Percentiles rank a stretch among this genome's conserved stretches.
These are phyloP conservation scores for Leucocoprinus sp. DNA, from an alignment of 768 basidiomycete genomes.

Conservation along the genomic window DNA sequence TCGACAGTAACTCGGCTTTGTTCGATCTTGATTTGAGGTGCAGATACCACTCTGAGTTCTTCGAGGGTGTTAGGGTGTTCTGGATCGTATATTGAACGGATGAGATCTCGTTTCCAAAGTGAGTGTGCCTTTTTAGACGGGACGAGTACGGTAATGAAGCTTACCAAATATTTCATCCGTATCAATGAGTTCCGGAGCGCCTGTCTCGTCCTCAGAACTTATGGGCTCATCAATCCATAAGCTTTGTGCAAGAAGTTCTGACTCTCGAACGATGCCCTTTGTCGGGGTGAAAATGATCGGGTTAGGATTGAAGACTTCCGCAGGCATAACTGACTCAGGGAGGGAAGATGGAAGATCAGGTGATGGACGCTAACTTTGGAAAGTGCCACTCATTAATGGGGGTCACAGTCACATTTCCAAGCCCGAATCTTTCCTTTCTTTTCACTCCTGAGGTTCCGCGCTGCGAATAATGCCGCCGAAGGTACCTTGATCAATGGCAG, in stretches of 20 bases:
- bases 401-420: conserved; percentile 10
- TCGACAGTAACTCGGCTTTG: conserved; percentile 75
- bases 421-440: conserved; percentile 4
- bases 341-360: conserved; percentile 8
- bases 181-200: conserved; percentile 70
- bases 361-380: conserved; percentile 11
- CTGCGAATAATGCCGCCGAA: conserved; percentile 27
- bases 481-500: conserved; percentile 14
- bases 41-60: conserved; percentile 90
- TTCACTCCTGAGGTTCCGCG: neutral
- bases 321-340: conserved; percentile 31
- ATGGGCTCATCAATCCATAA: conserved; percentile 53
- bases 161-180: conserved; percentile 88
- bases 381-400: conserved; percentile 8
- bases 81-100: conserved; percentile 88
- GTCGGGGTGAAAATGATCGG: conserved; percentile 68
- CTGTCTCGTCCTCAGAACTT: conserved; percentile 38
- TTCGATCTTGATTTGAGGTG: conserved; percentile 61
- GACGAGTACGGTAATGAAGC: conserved; percentile 11
- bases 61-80: conserved; percentile 94
- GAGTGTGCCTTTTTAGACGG: neutral
- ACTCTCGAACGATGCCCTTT: conserved; percentile 36
- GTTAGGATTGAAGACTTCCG: conserved; percentile 81
- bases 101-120: conserved; percentile 56
- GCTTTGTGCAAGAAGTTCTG: conserved; percentile 35